phyloP scores from a whole-genome alignment of 371 early-diverging fungal genomes.

The Massospora cicadina region DNA sequence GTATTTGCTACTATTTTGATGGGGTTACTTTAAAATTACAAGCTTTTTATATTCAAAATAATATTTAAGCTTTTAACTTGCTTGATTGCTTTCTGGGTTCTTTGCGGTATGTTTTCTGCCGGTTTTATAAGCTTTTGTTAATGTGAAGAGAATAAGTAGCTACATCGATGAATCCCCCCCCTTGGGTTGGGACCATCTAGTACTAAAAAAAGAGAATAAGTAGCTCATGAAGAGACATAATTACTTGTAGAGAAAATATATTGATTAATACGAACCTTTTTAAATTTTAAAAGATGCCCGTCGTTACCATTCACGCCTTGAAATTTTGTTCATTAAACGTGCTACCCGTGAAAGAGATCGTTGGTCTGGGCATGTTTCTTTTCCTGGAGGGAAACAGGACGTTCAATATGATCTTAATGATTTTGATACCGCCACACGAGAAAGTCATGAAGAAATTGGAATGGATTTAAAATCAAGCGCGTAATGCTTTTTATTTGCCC shows the following conservation, averaged over 20 bases:
- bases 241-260: constrained; percentile 11
- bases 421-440: constrained; percentile 40
- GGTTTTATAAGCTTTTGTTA: too few relatives aligned
- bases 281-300: background rate
- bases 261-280: constrained; percentile 15
- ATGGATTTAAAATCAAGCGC: constrained; percentile 27
- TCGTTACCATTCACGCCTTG: constrained; percentile 21
- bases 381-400: constrained; percentile 53
- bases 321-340: constrained; percentile 44
- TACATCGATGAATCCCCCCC: too few relatives aligned
- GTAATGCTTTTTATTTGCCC: constrained; percentile 5
- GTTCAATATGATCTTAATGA: constrained; percentile 33
- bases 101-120: too few relatives aligned
- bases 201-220: too few relatives aligned
- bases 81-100: too few relatives aligned
- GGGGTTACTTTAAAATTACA: too few relatives aligned
- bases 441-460: constrained; percentile 45
- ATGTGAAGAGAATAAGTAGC: too few relatives aligned
- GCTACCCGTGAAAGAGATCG: constrained; percentile 39
- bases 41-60: too few relatives aligned
- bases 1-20: too few relatives aligned
- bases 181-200: too few relatives aligned
- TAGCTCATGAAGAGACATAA: background rate
- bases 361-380: constrained; percentile 62
- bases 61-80: too few relatives aligned